Conservation (phyloP, 805 yeast genomes). For the Schwanniomyces polymorphus region DNA sequence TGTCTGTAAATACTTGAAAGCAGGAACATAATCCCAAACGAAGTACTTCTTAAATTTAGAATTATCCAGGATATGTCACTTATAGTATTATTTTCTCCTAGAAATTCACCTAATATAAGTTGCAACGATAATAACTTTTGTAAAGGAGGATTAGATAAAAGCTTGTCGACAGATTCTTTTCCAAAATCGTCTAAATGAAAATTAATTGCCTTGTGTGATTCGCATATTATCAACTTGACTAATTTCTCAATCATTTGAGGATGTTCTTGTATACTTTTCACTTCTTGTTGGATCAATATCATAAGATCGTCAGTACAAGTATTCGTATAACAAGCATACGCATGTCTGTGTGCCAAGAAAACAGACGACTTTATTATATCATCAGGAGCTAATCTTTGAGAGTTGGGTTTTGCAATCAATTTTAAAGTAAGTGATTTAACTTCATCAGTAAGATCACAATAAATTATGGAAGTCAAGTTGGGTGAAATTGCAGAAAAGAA, state of each 20-base stretch:
- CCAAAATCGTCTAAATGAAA: constrained; percentile 64
- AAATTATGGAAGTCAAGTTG: constrained; percentile 43
- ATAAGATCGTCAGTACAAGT: constrained; percentile 70
- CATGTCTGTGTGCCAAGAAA: constrained; percentile 64
- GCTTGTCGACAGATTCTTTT: constrained; percentile 73
- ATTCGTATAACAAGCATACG: constrained; percentile 68
- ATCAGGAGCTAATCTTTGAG: constrained; percentile 20
- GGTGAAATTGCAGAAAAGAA: constrained; percentile 49
- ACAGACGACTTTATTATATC: constrained; percentile 48
- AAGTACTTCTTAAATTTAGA: constrained; percentile 66
- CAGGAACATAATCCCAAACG: constrained; percentile 68
- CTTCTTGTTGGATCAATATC: constrained; percentile 51
- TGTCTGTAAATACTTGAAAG: constrained; percentile 63
- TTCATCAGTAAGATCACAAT: constrained; percentile 14
- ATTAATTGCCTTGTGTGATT: constrained; percentile 73
- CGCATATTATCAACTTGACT: constrained; percentile 51
- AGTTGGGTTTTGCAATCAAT: constrained; percentile 17
- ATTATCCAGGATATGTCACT: constrained; percentile 61
- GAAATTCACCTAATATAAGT: constrained; percentile 55
- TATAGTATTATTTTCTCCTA: constrained; percentile 26
- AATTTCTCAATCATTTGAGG: constrained; percentile 16
- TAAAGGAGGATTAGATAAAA: constrained; percentile 73
- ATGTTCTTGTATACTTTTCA: constrained; percentile 21
- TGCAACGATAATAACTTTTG: constrained; percentile 74
- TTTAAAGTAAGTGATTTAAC: constrained; percentile 14